A percentile compares a stretch with the other conserved stretches of the same genome.
phyloP scores from a whole-genome alignment of 163 green algal genomes.

The Scenedesmus sp. region DNA sequence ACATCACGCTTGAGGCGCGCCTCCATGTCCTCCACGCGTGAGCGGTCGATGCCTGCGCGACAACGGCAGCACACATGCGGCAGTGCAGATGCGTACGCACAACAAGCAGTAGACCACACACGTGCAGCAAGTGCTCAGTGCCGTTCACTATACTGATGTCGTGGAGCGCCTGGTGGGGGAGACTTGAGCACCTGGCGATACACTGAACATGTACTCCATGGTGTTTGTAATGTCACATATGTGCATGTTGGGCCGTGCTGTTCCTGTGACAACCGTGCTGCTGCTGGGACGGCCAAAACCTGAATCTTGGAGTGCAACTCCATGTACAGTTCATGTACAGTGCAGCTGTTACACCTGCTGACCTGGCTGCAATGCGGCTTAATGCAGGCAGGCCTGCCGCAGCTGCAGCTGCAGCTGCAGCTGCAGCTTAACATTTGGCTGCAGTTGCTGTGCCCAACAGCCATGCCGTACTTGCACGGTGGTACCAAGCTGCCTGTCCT shows the following conservation, averaged over 20 bases:
- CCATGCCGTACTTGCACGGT: not conserved
- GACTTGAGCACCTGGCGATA: too few relatives aligned
- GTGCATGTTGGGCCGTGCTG: too few relatives aligned
- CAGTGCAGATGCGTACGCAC: not conserved
- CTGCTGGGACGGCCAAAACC: too few relatives aligned
- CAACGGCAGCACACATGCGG: not conserved
- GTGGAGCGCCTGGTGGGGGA: too few relatives aligned
- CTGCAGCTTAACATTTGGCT: not conserved
- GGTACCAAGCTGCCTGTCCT: not conserved
- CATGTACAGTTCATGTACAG: not conserved
- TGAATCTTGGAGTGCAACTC: too few relatives aligned
- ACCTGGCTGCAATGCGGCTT: not conserved
- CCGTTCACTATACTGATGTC: too few relatives aligned
- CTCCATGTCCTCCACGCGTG: constrained; percentile 95
- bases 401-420: too few relatives aligned
- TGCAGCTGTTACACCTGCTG: not conserved
- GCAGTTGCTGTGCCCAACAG: not conserved
- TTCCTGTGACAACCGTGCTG: too few relatives aligned
- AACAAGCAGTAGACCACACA: not conserved
- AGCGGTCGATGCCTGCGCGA: constrained; percentile 85
- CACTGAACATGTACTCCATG: too few relatives aligned
- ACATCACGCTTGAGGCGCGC: constrained; percentile 92
- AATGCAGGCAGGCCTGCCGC: not conserved
- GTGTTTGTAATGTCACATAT: too few relatives aligned
- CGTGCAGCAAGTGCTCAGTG: not conserved